Evolutionary conservation across 2,329 filamentous ascomycete species (phyloP), one percentile per base, ranked within the genome.

Genomic region (Aphanoascus verrucosus): DNA sequence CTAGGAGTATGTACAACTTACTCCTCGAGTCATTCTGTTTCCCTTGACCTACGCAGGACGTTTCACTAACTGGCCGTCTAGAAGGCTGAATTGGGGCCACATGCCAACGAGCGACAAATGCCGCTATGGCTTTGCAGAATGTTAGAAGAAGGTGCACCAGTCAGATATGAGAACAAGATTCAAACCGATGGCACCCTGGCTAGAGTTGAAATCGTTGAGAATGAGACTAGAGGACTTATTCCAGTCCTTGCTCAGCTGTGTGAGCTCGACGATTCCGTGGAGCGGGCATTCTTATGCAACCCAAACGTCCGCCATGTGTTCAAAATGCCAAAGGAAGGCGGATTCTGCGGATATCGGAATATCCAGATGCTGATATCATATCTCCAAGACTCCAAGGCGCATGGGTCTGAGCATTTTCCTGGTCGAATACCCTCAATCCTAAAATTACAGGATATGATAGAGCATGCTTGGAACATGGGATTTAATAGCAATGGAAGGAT

Each of bases 281-380:
- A 79, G 51, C 80, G 80, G 58, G 86, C 87, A 5, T 95, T 89
- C 62, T 74, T 95, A 34, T 96, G 90, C 66, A 82, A 89, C 62
- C 78, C 84, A 1, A 75, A 76, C 46, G 85, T 88, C 0, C 77
- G 82, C 47, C 90, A 96, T 63, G 77, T 97, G 23, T 87, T 86
- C 49, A 94, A 94, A 63, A 75, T 94, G 50, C 79, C 77, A n/a
- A 77, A 74, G 56, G 90, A 95, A 71, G 89, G 89, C 19, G 86
- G 88, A 5, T 97, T 97, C 66, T 97, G 91, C 65, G 91, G 91
- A 2, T 97, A 96, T 66, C 80, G 91, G 40, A 97, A 94, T 64
- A 94, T 95, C 32, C 93, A 97, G 66, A 94, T 94, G 83, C 69
- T 96, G 60, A 73, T 85, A 12, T 91, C 89, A 0, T 90, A 88